Evolutionary conservation across 2,329 filamentous ascomycete genomes (phyloP).

Genomic region (Aspergillus latus): DNA sequence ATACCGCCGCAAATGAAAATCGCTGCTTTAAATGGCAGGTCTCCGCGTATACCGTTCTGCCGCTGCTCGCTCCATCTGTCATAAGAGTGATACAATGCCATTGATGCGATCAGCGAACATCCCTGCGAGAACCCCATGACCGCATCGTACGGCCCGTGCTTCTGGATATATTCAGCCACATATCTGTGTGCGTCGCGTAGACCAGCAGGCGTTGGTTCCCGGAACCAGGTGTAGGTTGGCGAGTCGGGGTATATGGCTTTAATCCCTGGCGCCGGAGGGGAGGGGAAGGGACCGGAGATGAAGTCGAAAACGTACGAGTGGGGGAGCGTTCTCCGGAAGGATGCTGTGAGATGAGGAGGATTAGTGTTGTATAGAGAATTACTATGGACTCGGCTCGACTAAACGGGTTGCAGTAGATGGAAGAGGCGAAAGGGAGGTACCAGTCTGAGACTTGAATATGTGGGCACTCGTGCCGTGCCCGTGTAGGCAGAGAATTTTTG

Average conservation of each 20-base stretch:
- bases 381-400: too few species aligned
- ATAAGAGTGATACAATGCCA: background rate
- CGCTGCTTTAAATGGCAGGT: background rate
- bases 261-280: background rate
- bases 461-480: slow-evolving; percentile 6
- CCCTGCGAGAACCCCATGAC: slow-evolving; percentile 6
- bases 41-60: background rate
- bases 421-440: background rate
- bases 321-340: slow-evolving; percentile 6
- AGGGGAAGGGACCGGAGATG: slow-evolving; percentile 1
- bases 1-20: slow-evolving; percentile 8
- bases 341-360: background rate
- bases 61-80: background rate
- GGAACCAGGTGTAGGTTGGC: slow-evolving; percentile 5
- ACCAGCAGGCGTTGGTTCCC: background rate
- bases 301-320: background rate
- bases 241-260: background rate
- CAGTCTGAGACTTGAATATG: slow-evolving; percentile 4
- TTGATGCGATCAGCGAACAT: background rate
- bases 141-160: slow-evolving; percentile 1
- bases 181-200: background rate
- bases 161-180: background rate
- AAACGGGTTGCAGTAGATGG: background rate
- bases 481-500: slow-evolving; percentile 6
- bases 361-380: too few species aligned